phyloP scores from a whole-genome alignment of 164 flowering plant genomes.

The Warburgia ugandensis region DNA sequence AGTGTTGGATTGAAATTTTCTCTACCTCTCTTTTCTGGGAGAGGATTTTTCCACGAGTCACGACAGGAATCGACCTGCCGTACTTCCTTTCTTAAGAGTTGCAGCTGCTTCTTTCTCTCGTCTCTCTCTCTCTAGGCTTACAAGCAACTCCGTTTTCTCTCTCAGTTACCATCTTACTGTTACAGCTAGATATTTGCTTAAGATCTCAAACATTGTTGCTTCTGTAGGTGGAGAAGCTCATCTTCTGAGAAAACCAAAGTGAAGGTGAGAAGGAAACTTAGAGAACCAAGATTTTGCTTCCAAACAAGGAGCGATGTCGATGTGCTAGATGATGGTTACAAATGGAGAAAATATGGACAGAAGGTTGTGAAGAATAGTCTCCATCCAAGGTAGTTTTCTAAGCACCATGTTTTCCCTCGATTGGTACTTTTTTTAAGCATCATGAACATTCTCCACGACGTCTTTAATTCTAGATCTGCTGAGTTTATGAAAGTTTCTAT shows the following conservation, averaged over 20 bases:
- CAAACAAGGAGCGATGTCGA: constrained; percentile 87
- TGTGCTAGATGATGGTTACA: constrained; percentile 89
- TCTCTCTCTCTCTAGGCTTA: no score
- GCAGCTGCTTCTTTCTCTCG: not conserved
- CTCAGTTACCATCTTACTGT: no score
- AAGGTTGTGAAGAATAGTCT: constrained; percentile 91
- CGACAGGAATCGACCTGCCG: not conserved
- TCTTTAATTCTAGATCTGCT: no score
- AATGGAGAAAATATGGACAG: constrained; percentile 94
- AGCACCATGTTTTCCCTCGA: no score
- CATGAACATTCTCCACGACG: no score
- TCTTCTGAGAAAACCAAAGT: constrained; percentile 51
- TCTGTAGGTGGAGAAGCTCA: constrained; percentile 59
- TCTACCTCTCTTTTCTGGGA: not conserved
- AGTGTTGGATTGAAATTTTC: no score
- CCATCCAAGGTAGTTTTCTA: constrained; percentile 74
- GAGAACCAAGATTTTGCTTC: constrained; percentile 90
- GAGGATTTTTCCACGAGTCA: constrained; percentile 1
- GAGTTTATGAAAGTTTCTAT: no score
- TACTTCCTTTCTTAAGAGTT: not conserved
- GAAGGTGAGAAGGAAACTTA: constrained; percentile 78
- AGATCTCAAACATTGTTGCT: not conserved
- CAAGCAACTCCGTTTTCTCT: no score
- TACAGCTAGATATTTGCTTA: not conserved
- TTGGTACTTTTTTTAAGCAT: no score